These are phyloP conservation scores for Salvia splendens DNA, from an alignment of 257 asterid species.

Conservation along the genomic window DNA sequence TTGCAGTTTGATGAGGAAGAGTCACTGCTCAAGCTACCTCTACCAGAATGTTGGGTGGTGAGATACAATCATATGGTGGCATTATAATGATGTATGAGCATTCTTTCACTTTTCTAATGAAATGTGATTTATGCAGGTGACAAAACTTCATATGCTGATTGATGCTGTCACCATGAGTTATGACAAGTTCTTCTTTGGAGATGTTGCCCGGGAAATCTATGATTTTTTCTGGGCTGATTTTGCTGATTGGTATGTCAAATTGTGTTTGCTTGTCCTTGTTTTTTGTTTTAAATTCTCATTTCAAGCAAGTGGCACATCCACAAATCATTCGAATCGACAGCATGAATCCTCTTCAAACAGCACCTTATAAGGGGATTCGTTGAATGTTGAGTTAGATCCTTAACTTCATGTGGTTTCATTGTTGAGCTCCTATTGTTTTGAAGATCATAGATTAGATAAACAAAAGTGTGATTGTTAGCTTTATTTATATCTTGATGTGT, in stretches of 20 bases:
- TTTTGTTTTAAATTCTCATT: conserved; percentile 18
- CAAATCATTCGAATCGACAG: background rate
- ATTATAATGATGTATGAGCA: conserved; percentile 12
- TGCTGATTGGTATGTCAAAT: conserved; percentile 81
- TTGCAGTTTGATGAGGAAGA: conserved; percentile 74
- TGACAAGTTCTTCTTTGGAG: conserved; percentile 88
- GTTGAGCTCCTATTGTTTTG: conserved; percentile 17
- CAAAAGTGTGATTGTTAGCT: background rate
- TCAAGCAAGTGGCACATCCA: background rate
- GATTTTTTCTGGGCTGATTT: conserved; percentile 97
- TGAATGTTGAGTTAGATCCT: background rate
- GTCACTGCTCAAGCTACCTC: conserved; percentile 63
- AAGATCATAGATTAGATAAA: background rate
- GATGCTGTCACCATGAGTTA: conserved; percentile 81
- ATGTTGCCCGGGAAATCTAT: conserved; percentile 85
- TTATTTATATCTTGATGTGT: conserved; percentile 4
- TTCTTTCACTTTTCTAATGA: conserved; percentile 24
- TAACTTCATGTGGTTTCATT: conserved; percentile 13
- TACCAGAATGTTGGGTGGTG: conserved; percentile 99
- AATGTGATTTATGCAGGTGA: conserved; percentile 53
- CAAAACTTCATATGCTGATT: conserved; percentile 83
- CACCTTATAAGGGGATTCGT: conserved; percentile 13
- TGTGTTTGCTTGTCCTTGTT: conserved; percentile 5
- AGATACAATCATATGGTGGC: conserved; percentile 34
- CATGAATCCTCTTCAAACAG: background rate